A percentile compares a stretch with the other conserved stretches of the same genome.
Evolutionary conservation across 148 eudicot genomes (phyloP).

Genomic region (Bassia scoparia): DNA sequence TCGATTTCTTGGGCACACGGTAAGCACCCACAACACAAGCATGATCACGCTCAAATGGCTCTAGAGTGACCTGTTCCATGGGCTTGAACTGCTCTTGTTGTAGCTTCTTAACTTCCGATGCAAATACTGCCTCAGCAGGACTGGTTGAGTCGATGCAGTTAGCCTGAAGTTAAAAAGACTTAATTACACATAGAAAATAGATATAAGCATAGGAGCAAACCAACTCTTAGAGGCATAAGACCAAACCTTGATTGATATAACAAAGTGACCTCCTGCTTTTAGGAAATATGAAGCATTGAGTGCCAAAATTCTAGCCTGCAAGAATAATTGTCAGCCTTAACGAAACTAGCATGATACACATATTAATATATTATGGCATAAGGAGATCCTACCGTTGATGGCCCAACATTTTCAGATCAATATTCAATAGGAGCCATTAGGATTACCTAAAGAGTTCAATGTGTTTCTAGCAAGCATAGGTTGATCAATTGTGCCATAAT

Average conservation of each 20-base stretch:
- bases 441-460: too few species aligned
- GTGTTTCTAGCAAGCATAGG: too few species aligned
- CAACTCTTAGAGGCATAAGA: neutral
- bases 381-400: neutral
- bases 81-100: slow-evolving; percentile 90
- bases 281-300: slow-evolving; percentile 68
- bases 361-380: neutral
- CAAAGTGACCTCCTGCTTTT: slow-evolving; percentile 75
- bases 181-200: neutral
- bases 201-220: neutral
- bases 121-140: slow-evolving; percentile 87
- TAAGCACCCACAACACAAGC: slow-evolving; percentile 91
- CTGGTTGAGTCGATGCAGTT: slow-evolving; percentile 91
- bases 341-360: neutral
- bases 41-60: slow-evolving; percentile 90
- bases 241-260: slow-evolving; percentile 84
- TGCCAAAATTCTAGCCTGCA: slow-evolving; percentile 83
- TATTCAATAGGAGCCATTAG: neutral
- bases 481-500: too few species aligned
- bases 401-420: neutral
- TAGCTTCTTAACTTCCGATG: slow-evolving; percentile 80
- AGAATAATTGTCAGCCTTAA: neutral
- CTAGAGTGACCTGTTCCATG: slow-evolving; percentile 80
- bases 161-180: slow-evolving; percentile 38
- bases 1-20: slow-evolving; percentile 78